phyloP scores from a whole-genome alignment of 768 basidiomycete species.

The Termitomyces sp. region DNA sequence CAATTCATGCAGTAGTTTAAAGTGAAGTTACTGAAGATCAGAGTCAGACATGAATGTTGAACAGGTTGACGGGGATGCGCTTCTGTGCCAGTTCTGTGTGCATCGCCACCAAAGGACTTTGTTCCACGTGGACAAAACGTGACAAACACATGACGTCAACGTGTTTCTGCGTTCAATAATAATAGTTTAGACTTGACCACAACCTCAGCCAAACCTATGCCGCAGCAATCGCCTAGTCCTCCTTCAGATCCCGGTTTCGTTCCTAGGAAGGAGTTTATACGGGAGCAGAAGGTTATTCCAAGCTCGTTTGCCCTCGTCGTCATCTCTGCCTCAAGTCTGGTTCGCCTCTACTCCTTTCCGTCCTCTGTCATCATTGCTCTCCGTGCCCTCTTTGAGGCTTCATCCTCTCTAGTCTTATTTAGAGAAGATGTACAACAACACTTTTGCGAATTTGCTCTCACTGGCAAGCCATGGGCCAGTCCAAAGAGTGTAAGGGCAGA shows the following conservation, averaged over 20 bases:
- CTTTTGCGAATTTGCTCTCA: constrained; percentile 60
- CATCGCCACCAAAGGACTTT: constrained; percentile 10
- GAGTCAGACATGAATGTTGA: neutral
- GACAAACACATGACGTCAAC: constrained; percentile 18
- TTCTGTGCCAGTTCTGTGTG: neutral
- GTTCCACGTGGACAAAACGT: constrained; percentile 11
- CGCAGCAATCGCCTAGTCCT: constrained; percentile 12
- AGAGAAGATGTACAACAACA: constrained; percentile 53
- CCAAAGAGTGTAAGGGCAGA: constrained; percentile 63
- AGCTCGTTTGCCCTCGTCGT: constrained; percentile 68
- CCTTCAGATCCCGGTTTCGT: constrained; percentile 46
- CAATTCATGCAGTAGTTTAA: neutral
- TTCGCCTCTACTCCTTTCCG: constrained; percentile 70
- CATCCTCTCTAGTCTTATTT: constrained; percentile 34
- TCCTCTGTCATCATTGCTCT: constrained; percentile 44
- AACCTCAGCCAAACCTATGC: constrained; percentile 1
- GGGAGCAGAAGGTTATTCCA: constrained; percentile 41
- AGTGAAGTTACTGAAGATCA: neutral
- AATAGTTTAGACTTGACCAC: neutral
- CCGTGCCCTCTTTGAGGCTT: constrained; percentile 49
- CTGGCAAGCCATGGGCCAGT: constrained; percentile 69
- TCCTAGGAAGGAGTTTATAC: constrained; percentile 70
- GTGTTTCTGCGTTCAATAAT: constrained; percentile 4
- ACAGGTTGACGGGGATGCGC: neutral
- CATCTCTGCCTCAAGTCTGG: constrained; percentile 55